Evolutionary conservation across 768 basidiomycete species (phyloP).

Genomic region (Tricholoma hemisulphureum): DNA sequence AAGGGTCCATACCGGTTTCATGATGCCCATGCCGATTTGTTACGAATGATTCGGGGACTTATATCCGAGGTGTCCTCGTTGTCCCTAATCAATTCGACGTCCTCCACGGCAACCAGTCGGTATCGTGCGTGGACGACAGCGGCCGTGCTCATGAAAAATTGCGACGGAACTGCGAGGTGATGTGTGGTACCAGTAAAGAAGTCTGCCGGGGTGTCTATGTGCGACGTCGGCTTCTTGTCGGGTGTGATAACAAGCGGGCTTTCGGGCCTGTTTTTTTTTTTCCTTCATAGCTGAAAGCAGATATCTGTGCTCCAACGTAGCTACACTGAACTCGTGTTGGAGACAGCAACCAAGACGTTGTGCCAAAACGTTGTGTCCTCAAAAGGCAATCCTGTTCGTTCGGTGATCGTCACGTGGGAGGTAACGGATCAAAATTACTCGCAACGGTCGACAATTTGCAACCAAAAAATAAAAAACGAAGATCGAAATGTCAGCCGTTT

Average conservation of each 20-base stretch:
- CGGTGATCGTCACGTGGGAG: slow-evolving; percentile 5
- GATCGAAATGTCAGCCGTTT: slow-evolving; percentile 4
- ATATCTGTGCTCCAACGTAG: neutral
- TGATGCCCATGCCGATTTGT: too few species aligned
- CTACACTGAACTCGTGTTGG: neutral
- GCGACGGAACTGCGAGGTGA: slow-evolving; percentile 5
- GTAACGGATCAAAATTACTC: slow-evolving; percentile 6
- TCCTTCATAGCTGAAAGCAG: too few species aligned
- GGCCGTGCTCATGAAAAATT: neutral
- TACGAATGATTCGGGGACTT: neutral
- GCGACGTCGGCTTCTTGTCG: slow-evolving; percentile 5
- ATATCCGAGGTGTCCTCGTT: slow-evolving; percentile 24
- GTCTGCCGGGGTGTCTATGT: slow-evolving; percentile 9
- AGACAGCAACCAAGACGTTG: neutral
- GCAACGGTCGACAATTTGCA: too few species aligned
- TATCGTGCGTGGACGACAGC: neutral
- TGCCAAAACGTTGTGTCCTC: neutral
- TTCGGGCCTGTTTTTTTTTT: neutral
- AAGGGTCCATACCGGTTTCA: neutral
- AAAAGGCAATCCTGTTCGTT: slow-evolving; percentile 4
- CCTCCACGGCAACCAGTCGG: neutral
- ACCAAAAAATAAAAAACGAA: neutral
- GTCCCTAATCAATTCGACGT: neutral
- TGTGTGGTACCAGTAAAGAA: slow-evolving; percentile 13
- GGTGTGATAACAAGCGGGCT: slow-evolving; percentile 1